Base-by-base conservation (phyloP, 345 rosid species). In the Linum tenue region DNA sequence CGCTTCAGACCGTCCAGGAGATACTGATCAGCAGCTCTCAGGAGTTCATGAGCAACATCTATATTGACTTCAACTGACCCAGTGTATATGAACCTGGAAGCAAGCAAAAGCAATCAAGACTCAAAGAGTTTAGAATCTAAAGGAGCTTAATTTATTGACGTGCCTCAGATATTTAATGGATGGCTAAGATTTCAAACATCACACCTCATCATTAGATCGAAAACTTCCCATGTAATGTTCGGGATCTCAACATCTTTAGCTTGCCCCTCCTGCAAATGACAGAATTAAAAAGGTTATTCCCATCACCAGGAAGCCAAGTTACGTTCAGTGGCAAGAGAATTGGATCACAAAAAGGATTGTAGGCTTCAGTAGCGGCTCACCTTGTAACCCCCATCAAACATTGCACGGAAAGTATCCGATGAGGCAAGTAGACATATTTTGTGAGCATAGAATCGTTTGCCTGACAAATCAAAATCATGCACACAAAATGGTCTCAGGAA, bases 21-120 rank as follows among this genome's bases (percentile, higher is more conserved):
- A 81, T 89, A 89, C 40, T 89, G 96, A 69, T 89, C 96, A 42
- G 96, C 92, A 53, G 92, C 96, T 72, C 70, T 77, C 17, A 89
- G 92, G 58, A 89, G 84, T 53, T 86, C 89, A 60, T 82, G 86
- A 50, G 31, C 31, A 22, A 22, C 53, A 53, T 82, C 78, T 38
- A 65, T 69, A 31, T 69, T 35, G 43, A 89, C 77, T 56, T 73
- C 71, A 31, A 82, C 77, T 4, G 81, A 79, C 64, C 96, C 89
- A 43, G 96, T 86, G 77, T 86, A 86, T 66, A 89, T 79, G 75
- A 70, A 89, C 75, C 96, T 88, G 76, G 59, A 57, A 71, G 67
- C 64, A 62, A 58, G 42, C 36, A 43, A 14, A 38, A 22, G 48
- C 35, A 69, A 65, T 4, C 36, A 7, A 44, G 65, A 22, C 17